phyloP scores from a whole-genome alignment of 768 basidiomycete species.

The Termitomyces eurrhizus region DNA sequence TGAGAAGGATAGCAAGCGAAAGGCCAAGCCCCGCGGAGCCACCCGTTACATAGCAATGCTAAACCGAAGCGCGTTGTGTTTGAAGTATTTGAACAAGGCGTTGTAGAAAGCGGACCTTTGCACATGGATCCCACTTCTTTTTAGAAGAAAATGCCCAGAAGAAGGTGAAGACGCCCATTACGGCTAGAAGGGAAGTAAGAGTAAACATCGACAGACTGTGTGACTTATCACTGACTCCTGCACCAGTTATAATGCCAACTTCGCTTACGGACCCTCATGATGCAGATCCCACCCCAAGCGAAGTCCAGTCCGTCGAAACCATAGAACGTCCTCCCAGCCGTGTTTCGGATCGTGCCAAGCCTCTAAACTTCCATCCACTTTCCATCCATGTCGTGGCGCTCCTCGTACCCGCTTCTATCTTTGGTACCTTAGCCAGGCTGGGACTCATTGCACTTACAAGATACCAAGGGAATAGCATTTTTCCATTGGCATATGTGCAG shows the following conservation, averaged over 20 bases:
- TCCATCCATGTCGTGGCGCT: conserved; percentile 64
- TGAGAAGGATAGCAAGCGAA: conserved; percentile 65
- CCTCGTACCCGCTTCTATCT: conserved; percentile 76
- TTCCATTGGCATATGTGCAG: conserved; percentile 82
- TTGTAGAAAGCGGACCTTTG: conserved; percentile 26
- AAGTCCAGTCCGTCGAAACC: conserved; percentile 25
- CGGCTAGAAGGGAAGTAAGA: neutral
- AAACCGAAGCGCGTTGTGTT: neutral
- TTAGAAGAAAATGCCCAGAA: conserved; percentile 18
- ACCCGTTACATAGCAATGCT: conserved; percentile 90
- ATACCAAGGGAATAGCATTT: conserved; percentile 75
- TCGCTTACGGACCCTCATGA: conserved; percentile 5
- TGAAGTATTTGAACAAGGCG: neutral
- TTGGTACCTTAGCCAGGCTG: conserved; percentile 81
- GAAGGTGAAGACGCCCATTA: conserved; percentile 4
- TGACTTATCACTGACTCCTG: neutral
- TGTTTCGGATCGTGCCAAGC: conserved; percentile 25
- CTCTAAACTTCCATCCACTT: conserved; percentile 43
- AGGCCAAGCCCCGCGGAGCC: conserved; percentile 85
- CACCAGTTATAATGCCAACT: conserved; percentile 5
- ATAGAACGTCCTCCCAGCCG: conserved; percentile 33
- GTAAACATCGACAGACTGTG: conserved; percentile 10
- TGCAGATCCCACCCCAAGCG: conserved; percentile 11
- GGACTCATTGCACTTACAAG: conserved; percentile 71
- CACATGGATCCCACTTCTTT: conserved; percentile 42